These are phyloP conservation scores for Rhodofomes roseus DNA, from an alignment of 1,284 basidiomycete species.

Conservation along the genomic window DNA sequence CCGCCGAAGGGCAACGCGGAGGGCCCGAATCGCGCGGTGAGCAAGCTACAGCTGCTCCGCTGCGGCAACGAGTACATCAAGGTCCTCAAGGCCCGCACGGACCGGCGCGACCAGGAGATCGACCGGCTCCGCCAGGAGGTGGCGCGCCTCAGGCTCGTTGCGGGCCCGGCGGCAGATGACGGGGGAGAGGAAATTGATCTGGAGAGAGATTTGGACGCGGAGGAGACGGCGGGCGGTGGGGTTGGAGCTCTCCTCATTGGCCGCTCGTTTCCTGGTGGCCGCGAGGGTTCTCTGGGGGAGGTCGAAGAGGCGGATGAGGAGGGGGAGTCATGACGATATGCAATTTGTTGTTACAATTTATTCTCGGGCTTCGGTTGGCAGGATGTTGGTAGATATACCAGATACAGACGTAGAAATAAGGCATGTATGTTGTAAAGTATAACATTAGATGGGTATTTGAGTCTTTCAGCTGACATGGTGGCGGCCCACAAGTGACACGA, in stretches of 20 bases:
- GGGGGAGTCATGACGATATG: conserved; percentile 8
- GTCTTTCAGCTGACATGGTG: no score
- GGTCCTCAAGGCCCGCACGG: conserved; percentile 66
- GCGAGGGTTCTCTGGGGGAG: conserved; percentile 17
- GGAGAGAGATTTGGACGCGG: conserved; percentile 30
- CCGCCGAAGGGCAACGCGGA: conserved; percentile 82
- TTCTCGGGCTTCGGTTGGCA: background rate
- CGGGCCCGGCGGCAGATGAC: conserved; percentile 21
- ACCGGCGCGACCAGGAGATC: conserved; percentile 83
- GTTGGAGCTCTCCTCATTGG: conserved; percentile 10
- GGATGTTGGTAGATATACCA: background rate
- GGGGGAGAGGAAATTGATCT: conserved; percentile 29
- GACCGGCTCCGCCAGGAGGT: conserved; percentile 68
- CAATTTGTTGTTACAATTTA: background rate
- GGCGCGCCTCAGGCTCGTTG: conserved; percentile 45
- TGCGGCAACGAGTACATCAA: conserved; percentile 64
- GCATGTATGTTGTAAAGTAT: background rate
- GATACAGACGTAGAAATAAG: background rate
- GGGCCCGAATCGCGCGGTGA: conserved; percentile 93
- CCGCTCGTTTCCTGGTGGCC: conserved; percentile 10
- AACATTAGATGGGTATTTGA: background rate
- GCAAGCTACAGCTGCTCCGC: conserved; percentile 86
- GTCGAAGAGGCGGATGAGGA: conserved; percentile 31
- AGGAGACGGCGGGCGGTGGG: conserved; percentile 23
- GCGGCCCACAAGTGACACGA: no score